Base-by-base conservation (phyloP, 148 eudicot species). In the Chenopodium formosanum region DNA sequence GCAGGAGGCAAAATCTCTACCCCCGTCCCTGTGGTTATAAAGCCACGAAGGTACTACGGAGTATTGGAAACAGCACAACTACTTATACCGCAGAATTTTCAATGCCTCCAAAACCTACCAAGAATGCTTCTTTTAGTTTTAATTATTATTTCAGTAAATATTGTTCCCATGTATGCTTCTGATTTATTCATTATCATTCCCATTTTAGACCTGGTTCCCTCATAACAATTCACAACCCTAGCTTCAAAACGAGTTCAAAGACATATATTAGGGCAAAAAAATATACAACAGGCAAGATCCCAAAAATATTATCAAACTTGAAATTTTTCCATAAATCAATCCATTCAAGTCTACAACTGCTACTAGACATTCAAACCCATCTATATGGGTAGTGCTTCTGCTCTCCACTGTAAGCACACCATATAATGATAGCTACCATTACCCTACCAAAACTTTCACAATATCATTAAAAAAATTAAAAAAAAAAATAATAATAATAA, bases 361-460 rank as follows among this genome's bases (percentile, higher is more conserved):
- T 58, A 68, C 63, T 13, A 31, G 80, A 80, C 86, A 80, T 25
- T 69, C 80, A 70, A 52, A 83, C 13, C 80, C 77, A 71, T 40
- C 73, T 44, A 76, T 44, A 75, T 37, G 68, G 13, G 52, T 67
- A 46, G 14, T 13, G 74, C 74, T 40, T 72, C 75, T 44, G 29
- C 16, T 32, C 44, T 34, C 74, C 82, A 75, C 86, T 69, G 71
- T 25, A 84, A 78, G 87, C 86, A 81, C 84, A 72, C 83, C 72
- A 78, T 66, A 67, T 47, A 77, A 72, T 67, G 56, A 65, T 65
- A 56, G 73, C 82, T 78, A 83, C 31, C 74, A 78, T 80, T 75
- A 81, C 27, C 84, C 87, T 78, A 81, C 73, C 84, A 85, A 85
- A 85, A 85, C 79, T 85, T 65, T 78, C 70, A 50, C 72, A 81